Base-by-base conservation (phyloP, 495 filamentous ascomycete species). In the Corynascus novoguineensis region DNA sequence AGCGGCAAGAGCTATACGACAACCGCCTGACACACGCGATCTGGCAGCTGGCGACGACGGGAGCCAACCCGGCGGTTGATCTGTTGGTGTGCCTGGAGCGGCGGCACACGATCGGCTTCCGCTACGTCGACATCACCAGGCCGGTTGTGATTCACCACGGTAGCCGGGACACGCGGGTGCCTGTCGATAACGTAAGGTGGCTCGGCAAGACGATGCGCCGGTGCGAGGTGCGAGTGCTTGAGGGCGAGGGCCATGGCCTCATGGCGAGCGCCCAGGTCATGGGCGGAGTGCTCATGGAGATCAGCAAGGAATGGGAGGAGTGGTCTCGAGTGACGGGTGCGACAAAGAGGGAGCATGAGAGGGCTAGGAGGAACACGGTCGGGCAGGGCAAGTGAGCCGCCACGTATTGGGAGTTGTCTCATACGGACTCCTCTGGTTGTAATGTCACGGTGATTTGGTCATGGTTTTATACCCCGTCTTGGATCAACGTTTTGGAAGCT, bases 221-320 rank as follows among this genome's bases (percentile, higher is more conserved):
- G 38, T 95, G 91, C 65, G 93, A 97, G 70, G 90, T 99, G 17
- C 78, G 93, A 11, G 81, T 97, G 6, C 75, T 99, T 12, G 88
- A 96, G 59, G 90, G 89, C 6, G 93, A 99, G 68, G 91, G 90
- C 4, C 93, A 99, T 65, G 95, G 95, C 0, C 72, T 99, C 38
- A 99, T 99, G 93, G 93, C 95, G 0, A 92, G 87, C 50, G 92
- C 93, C 8, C 71, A 73, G 17, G 92, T 99, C 22, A 97, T 99
- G 95, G 87, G 89, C 24, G 83, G 84, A 51, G 87, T 97, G 21
- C 68, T 98, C 60, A 95, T 89, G 70, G 93, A 98, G 71, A 93
- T 98, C 63, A 87, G 88, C 31, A 80, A 81, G 41, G 95, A 98
- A 67, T 97, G 92, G 95, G 90, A 93, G 57, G 91, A 96, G 58